Evolutionary conservation across 2,329 filamentous ascomycete species (phyloP).

Genomic region (Fusarium beomiforme): DNA sequence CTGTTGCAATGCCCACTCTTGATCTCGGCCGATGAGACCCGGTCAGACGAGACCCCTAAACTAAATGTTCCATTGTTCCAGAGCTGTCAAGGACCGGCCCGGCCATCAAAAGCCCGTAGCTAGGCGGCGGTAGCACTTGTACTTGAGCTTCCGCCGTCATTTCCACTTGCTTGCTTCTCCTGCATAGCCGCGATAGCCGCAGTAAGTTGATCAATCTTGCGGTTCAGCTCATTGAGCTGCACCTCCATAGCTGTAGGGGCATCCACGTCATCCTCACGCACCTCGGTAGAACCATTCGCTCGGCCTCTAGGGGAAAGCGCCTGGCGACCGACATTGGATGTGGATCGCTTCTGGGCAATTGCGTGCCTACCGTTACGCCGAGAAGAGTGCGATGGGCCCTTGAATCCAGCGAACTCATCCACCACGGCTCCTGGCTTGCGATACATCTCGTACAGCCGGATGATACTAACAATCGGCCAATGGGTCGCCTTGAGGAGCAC

Average conservation of each 20-base stretch:
- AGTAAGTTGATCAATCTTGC: conserved; percentile 69
- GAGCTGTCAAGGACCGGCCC: conserved; percentile 8
- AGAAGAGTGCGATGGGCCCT: conserved; percentile 53
- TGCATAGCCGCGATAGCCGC: conserved; percentile 62
- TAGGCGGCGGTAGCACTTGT: conserved; percentile 16
- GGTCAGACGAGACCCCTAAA: not conserved
- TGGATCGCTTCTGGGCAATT: conserved; percentile 30
- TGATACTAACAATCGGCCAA: conserved; percentile 74
- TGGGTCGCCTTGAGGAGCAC: conserved; percentile 71
- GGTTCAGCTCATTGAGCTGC: conserved; percentile 63
- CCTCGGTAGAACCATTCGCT: conserved; percentile 23
- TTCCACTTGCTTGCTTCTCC: conserved; percentile 41
- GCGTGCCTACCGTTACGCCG: conserved; percentile 32
- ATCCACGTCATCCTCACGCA: conserved; percentile 50
- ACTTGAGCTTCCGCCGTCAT: conserved; percentile 7
- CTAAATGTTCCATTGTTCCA: not conserved
- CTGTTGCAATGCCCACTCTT: conserved; percentile 14
- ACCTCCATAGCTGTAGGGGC: conserved; percentile 57
- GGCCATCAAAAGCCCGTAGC: conserved; percentile 6
- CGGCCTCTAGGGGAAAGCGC: conserved; percentile 30
- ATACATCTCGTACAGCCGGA: conserved; percentile 72
- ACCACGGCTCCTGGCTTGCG: conserved; percentile 48
- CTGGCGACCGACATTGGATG: conserved; percentile 25
- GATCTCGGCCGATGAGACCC: conserved; percentile 33
- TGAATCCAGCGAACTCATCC: conserved; percentile 60